These are phyloP conservation scores for Peronospora farinosa DNA, from an alignment of 352 stramenopile species.

Conservation along the genomic window DNA sequence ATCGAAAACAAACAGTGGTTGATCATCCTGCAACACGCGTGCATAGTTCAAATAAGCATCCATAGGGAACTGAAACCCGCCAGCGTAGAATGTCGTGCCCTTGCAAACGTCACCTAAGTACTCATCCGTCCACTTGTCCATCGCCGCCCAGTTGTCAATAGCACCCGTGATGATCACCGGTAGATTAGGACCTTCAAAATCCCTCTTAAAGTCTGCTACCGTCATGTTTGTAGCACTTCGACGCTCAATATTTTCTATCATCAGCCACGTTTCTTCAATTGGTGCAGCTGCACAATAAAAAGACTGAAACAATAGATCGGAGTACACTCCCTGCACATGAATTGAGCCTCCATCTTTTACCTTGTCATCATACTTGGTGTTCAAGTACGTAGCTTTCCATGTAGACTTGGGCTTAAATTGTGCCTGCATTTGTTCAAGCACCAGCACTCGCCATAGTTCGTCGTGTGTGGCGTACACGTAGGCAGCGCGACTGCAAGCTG, in stretches of 20 bases:
- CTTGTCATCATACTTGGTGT: constrained; percentile 37
- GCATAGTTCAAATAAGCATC: constrained; percentile 78
- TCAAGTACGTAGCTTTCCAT: constrained; percentile 72
- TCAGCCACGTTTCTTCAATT: constrained; percentile 59
- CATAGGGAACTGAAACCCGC: constrained; percentile 74
- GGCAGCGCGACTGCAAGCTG: constrained; percentile 42
- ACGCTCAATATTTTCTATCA: constrained; percentile 67
- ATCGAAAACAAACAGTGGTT: constrained; percentile 96
- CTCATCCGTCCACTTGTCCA: constrained; percentile 67
- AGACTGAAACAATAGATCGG: constrained; percentile 83
- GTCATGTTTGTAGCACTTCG: constrained; percentile 45
- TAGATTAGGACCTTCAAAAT: constrained; percentile 67
- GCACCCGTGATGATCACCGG: constrained; percentile 79
- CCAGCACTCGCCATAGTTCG: constrained; percentile 76
- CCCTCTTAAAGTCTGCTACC: constrained; percentile 47
- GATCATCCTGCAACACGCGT: constrained; percentile 63
- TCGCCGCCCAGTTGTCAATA: constrained; percentile 60
- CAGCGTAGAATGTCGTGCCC: constrained; percentile 60
- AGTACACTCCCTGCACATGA: constrained; percentile 68
- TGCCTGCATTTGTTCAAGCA: constrained; percentile 70
- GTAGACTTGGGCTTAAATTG: constrained; percentile 44
- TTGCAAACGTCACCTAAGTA: constrained; percentile 48
- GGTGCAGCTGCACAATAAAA: constrained; percentile 70
- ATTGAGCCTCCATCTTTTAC: constrained; percentile 24
- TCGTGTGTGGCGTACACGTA: constrained; percentile 75